Percentiles rank a stretch among this genome's conserved stretches.
These are phyloP conservation scores for Wickerhamiella dianesei DNA, from an alignment of 805 yeast genomes.

Conservation along the genomic window DNA sequence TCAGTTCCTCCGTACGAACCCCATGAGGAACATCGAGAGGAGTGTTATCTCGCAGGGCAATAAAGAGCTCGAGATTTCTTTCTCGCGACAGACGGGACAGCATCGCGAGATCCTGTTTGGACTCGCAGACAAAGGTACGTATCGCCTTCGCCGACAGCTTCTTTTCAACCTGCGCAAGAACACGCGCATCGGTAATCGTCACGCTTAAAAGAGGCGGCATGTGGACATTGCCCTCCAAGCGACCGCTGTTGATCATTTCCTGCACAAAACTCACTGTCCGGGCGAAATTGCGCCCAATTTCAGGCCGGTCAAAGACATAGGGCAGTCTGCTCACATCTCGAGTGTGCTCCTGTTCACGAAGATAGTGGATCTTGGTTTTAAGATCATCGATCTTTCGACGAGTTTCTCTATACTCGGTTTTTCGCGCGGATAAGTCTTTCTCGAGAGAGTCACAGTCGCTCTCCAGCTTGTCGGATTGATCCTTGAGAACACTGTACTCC, in stretches of 20 bases:
- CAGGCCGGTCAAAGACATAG: neutral
- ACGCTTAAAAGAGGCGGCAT: slow-evolving; percentile 69
- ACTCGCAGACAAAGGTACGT: slow-evolving; percentile 49
- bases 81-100: slow-evolving; percentile 34
- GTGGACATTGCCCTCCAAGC: slow-evolving; percentile 33
- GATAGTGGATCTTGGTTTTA: too few species aligned
- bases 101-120: slow-evolving; percentile 35
- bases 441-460: too few species aligned
- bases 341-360: neutral
- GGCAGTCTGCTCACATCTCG: neutral
- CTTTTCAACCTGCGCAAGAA: slow-evolving; percentile 45
- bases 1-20: slow-evolving; percentile 29
- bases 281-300: neutral
- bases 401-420: neutral
- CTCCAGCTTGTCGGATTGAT: neutral
- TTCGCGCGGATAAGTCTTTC: neutral
- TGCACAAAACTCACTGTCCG: neutral
- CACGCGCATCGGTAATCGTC: slow-evolving; percentile 35
- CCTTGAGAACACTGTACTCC: neutral
- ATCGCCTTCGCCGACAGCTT: slow-evolving; percentile 41
- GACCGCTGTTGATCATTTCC: neutral
- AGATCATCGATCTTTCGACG: too few species aligned
- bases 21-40: too few species aligned
- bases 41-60: slow-evolving; percentile 36
- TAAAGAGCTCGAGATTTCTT: slow-evolving; percentile 21